phyloP scores from a whole-genome alignment of 2,329 filamentous ascomycete species.

The Xylaria sp. region DNA sequence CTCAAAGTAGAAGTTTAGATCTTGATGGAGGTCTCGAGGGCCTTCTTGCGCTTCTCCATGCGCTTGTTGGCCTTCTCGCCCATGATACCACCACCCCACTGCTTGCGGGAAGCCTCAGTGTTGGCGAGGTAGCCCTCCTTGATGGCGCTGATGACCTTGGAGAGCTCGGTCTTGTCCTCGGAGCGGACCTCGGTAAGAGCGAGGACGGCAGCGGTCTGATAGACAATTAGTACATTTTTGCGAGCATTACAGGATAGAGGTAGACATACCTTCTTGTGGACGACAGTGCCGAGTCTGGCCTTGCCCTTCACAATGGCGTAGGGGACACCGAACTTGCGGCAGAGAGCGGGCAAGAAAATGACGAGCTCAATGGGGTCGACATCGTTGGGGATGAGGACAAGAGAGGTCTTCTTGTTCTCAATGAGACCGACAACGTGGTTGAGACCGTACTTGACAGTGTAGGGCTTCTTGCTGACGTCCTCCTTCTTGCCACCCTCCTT shows the following conservation, averaged over 20 bases:
- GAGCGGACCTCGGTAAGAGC: slow-evolving; percentile 94
- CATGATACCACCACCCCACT: slow-evolving; percentile 99
- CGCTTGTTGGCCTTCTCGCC: slow-evolving; percentile 81
- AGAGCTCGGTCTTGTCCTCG: slow-evolving; percentile 97
- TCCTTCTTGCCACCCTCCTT: slow-evolving; percentile 99
- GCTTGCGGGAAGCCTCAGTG: slow-evolving; percentile 82
- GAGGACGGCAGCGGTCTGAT: slow-evolving; percentile 85
- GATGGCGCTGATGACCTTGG: slow-evolving; percentile 91
- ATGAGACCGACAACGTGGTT: slow-evolving; percentile 98
- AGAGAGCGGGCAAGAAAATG: slow-evolving; percentile 97
- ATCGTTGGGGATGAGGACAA: slow-evolving; percentile 98
- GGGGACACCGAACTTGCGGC: slow-evolving; percentile 99
- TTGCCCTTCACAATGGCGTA: slow-evolving; percentile 99
- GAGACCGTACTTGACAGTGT: slow-evolving; percentile 98
- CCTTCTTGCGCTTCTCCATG: slow-evolving; percentile 85
- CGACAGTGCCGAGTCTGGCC: slow-evolving; percentile 95
- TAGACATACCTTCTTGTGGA: slow-evolving; percentile 88
- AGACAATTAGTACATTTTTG: slow-evolving; percentile 29
- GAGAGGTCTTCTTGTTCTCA: slow-evolving; percentile 99
- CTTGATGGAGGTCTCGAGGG: slow-evolving; percentile 91
- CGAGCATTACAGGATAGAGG: neutral
- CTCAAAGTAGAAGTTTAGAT: slow-evolving; percentile 56
- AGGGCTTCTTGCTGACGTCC: slow-evolving; percentile 99
- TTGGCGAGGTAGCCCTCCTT: slow-evolving; percentile 98
- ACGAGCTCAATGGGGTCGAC: slow-evolving; percentile 99